Percentiles rank a stretch among this genome's conserved stretches.
phyloP scores from a whole-genome alignment of 371 early-diverging fungal genomes.

The Mortierella sp. region DNA sequence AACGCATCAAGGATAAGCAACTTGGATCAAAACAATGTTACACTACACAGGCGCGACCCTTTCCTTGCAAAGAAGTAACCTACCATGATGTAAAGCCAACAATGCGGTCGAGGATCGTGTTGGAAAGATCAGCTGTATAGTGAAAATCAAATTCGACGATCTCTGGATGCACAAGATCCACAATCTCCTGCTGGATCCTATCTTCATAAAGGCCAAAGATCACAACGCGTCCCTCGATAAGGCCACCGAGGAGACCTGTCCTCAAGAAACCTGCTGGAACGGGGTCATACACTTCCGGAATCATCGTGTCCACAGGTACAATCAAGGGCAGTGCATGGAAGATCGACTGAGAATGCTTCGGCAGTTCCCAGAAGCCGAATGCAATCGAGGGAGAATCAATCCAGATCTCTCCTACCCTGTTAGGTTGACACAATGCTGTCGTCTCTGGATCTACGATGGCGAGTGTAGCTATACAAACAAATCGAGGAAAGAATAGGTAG shows the following conservation, averaged over 20 bases:
- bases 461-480: conserved; percentile 63
- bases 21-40: too few relatives aligned
- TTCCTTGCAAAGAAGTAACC: too few relatives aligned
- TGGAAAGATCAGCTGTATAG: conserved; percentile 62
- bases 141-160: conserved; percentile 64
- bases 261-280: conserved; percentile 68
- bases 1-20: too few relatives aligned
- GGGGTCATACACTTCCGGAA: conserved; percentile 61
- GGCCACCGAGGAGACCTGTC: conserved; percentile 83
- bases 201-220: conserved; percentile 84
- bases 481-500: background rate
- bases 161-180: conserved; percentile 54
- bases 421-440: conserved; percentile 75
- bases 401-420: conserved; percentile 90
- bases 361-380: conserved; percentile 85
- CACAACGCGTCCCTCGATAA: conserved; percentile 78
- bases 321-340: conserved; percentile 76
- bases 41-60: too few relatives aligned
- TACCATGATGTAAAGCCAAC: conserved; percentile 73
- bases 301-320: conserved; percentile 62
- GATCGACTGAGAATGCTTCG: conserved; percentile 76
- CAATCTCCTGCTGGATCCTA: conserved; percentile 71
- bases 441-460: conserved; percentile 89
- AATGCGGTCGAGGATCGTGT: conserved; percentile 63
- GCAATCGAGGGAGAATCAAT: conserved; percentile 80